Evolutionary conservation across 2,329 filamentous ascomycete genomes (phyloP), one percentile per base, ranked within the genome.

Genomic region (Capronia coronata): DNA sequence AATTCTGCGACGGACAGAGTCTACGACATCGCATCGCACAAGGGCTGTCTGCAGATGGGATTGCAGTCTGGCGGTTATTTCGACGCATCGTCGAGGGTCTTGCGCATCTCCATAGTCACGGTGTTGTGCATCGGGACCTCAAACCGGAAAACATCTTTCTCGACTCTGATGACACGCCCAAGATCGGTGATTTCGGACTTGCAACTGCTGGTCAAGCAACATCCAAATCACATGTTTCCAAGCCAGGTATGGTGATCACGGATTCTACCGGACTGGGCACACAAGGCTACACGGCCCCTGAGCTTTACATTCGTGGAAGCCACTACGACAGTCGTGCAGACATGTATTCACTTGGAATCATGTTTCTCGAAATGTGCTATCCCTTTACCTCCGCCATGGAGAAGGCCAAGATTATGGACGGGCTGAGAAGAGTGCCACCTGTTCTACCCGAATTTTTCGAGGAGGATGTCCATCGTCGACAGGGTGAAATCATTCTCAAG

Each of bases 121-220:
- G 87, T 43, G 94, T 98, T 57, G 93, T 97, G 11, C 93, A 98
- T 65, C 84, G 93, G 7, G 93, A 98, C 66, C 75, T 98, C 22
- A 98, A 98, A 65, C 93, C 93, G 0, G 93, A 97, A 64, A 98
- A 98, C 58, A 84, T 98, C 23, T 98, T 98, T 69, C 94, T 98
- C 57, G 91, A 97, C 62, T 81, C 85, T 6, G 78, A 84, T 2
- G 87, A 89, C 56, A 93, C 94, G 60, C 89, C 94, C 30, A 93
- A 94, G 59, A 96, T 98, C 59, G 93, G 93, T 37, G 93, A 98
- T 63, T 97, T 98, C 66, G 93, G 93, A 3, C 75, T 98, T 29
- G 93, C 93, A 14, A 97, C 90, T 0, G 93, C 85, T 56, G 88
- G 87, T 0, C 87, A 94, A 61, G 51, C 53, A 13, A 47, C 45